Evolutionary conservation across 2,329 filamentous ascomycete genomes (phyloP), one percentile per base, ranked within the genome.

Genomic region (Paraconiothyrium sp.): DNA sequence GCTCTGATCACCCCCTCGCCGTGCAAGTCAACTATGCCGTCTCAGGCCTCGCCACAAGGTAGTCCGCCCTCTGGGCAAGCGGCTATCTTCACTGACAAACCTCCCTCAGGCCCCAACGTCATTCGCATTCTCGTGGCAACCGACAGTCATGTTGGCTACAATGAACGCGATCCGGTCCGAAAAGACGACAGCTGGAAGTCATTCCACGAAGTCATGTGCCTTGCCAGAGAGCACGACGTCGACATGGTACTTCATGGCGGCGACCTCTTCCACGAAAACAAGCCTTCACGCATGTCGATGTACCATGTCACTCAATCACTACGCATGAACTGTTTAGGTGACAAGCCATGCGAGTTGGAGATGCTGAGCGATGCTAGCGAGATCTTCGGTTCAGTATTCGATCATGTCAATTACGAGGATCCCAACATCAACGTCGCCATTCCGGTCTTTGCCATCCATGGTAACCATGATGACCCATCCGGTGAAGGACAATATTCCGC

Each of bases 391-490:
- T 92, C 84, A 7, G 90, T 93, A 0, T 97, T 97, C 75, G 90
- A 93, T 54, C 92, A 97, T 77, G 94, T 97, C 79, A 99, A 99
- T 79, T 99, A 99, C 79, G 93, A 98, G 79, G 95, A 99, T 72
- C 89, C 92, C 27, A 93, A 99, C 71, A 97, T 99, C 79, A 99
- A 99, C 72, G 89, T 99, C 63, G 92, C 94, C 1, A 97, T 98
- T 59, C 95, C 95, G 0, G 93, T 99, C 32, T 99, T 99, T 76
- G 97, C 94, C 0, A 99, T 99, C 44, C 96, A 99, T 72, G 95
- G 95, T 49, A 99, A 99, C 73, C 95, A 99, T 76, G 95, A 99
- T 74, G 95, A 99, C 75, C 95, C 95, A 0, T 96, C 94, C n/a
- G 95, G 95, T 10, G 94, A 97, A 72, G 95, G 94, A 11, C 92